Conservation (phyloP, 768 basidiomycete species). For the Hypholoma fasciculare region DNA sequence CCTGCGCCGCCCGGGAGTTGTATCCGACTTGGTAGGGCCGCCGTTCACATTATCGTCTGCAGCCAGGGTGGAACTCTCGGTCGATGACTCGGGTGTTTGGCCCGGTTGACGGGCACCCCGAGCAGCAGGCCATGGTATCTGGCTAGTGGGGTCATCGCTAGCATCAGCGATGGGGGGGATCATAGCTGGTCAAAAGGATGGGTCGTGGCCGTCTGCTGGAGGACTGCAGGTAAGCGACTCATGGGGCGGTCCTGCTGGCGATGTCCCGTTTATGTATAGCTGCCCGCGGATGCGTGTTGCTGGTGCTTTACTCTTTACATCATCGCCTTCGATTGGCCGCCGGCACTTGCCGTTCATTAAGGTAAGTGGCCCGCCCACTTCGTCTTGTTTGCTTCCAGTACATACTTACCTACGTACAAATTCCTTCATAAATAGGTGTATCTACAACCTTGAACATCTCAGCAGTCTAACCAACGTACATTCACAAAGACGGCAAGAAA, state of each 20-base stretch:
- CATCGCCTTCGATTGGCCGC: slow-evolving; percentile 7
- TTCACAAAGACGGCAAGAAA: slow-evolving; percentile 3
- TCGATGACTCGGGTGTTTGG: slow-evolving; percentile 26
- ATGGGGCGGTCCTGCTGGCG: slow-evolving; percentile 12
- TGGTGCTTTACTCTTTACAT: slow-evolving; percentile 10
- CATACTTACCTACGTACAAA: neutral
- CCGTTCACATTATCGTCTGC: slow-evolving; percentile 13
- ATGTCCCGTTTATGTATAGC: slow-evolving; percentile 18
- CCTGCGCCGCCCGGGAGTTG: slow-evolving; percentile 32
- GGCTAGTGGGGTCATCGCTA: slow-evolving; percentile 73
- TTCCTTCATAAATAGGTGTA: too few relatives aligned
- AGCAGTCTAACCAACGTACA: slow-evolving; percentile 4
- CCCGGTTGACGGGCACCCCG: slow-evolving; percentile 25
- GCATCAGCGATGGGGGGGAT: slow-evolving; percentile 58
- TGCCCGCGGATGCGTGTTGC: slow-evolving; percentile 7
- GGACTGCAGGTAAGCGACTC: slow-evolving; percentile 13
- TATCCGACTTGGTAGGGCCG: slow-evolving; percentile 19
- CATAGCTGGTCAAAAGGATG: slow-evolving; percentile 40
- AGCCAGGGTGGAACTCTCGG: slow-evolving; percentile 16
- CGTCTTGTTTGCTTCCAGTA: neutral
- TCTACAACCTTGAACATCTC: neutral
- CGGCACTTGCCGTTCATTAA: slow-evolving; percentile 19
- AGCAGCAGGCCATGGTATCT: slow-evolving; percentile 72
- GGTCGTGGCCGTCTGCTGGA: slow-evolving; percentile 10
- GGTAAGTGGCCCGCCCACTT: neutral